Evolutionary conservation across 495 filamentous ascomycete species (phyloP), one percentile per base, ranked within the genome.

Genomic region (Xylaria venustula): DNA sequence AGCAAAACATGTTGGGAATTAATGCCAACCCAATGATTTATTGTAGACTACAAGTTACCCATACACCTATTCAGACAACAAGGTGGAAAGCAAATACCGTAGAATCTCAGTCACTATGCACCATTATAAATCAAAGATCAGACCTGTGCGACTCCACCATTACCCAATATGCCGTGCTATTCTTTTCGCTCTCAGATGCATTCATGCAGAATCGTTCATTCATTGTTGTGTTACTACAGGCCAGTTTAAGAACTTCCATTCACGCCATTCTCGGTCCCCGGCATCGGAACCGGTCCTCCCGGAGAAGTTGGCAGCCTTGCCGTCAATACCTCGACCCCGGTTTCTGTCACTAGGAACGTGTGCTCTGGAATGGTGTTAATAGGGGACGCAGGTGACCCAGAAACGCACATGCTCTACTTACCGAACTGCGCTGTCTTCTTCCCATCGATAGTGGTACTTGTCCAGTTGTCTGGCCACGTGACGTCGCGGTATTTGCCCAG

Each of bases 381-480:
- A 40, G 28, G 22, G 8, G 50, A 12, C 22, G 20, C 46, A 15
- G 1, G n/a, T 19, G 15, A 22, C 23, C 1, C 1, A 6, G 41
- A 20, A 2, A 44, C 30, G 17, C 14, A 15, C 23, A 5, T n/a
- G 23, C 17, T 37, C 19, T 23, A 67, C 78, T 72, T 70, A 84
- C 80, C 86, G 69, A 96, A 96, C 72, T 96, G 91, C 0, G 91
- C 91, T 19, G 90, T 93, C 73, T 83, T 77, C 71, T 88, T 88
- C 12, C 91, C 91, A 68, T 96, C 91, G 40, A 83, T 83, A 0
- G 91, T 96, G 23, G 86, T 87, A 67, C 88, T 92, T 1, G 91
- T 96, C 91, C 91, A 96, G 71, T 93, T 85, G 71, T 96, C 91
- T 3, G 91, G 91, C 91, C 91, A 96, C 0, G 89, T 93, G 58